phyloP scores from a whole-genome alignment of 2,329 filamentous ascomycete genomes.

The Fusarium protoensiforme region DNA sequence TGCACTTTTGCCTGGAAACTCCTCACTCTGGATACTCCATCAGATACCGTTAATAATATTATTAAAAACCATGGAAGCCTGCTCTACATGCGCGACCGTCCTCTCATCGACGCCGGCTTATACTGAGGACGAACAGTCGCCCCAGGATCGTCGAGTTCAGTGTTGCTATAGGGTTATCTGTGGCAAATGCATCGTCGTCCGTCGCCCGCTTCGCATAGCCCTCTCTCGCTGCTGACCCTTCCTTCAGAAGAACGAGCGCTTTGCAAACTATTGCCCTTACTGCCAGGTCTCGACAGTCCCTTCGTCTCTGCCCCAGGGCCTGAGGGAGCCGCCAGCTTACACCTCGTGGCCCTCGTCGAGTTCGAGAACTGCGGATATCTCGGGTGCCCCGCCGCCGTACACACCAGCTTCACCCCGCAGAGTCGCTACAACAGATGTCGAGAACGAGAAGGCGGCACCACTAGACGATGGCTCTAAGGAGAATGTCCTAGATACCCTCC shows the following conservation, averaged over 20 bases:
- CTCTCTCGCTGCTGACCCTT: constrained; percentile 16
- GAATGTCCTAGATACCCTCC: constrained; percentile 72
- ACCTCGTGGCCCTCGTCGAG: constrained; percentile 49
- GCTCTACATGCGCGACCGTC: constrained; percentile 76
- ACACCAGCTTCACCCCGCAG: constrained; percentile 34
- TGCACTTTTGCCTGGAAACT: constrained; percentile 1
- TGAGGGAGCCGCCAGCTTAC: constrained; percentile 77
- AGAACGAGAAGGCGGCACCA: constrained; percentile 41
- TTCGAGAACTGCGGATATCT: constrained; percentile 34
- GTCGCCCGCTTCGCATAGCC: constrained; percentile 37
- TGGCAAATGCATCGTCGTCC: constrained; percentile 73
- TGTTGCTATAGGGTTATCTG: constrained; percentile 81
- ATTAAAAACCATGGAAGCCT: constrained; percentile 56
- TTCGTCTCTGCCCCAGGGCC: constrained; percentile 68
- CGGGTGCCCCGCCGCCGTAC: constrained; percentile 55
- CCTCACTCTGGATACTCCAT: neutral
- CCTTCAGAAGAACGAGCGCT: constrained; percentile 72
- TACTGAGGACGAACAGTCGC: constrained; percentile 66
- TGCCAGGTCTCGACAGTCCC: constrained; percentile 77
- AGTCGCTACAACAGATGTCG: neutral
- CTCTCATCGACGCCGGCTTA: constrained; percentile 65
- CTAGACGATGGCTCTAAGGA: constrained; percentile 46
- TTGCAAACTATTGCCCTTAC: constrained; percentile 76
- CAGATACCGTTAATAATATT: neutral
- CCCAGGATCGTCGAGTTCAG: constrained; percentile 68